phyloP scores from a whole-genome alignment of 352 stramenopile genomes.

The Achlya hypogyna region DNA sequence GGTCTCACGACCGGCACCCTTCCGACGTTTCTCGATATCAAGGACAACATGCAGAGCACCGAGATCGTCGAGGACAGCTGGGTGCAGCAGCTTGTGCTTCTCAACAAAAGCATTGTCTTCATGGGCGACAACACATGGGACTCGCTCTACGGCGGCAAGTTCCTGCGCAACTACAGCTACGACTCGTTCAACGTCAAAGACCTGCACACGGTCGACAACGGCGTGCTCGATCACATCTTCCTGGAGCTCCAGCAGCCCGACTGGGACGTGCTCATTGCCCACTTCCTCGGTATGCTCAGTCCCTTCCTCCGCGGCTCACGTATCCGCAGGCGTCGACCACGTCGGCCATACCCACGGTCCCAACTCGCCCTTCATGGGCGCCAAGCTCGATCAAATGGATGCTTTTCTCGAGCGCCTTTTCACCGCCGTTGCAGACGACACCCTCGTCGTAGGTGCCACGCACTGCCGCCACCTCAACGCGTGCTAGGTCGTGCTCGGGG shows the following conservation, averaged over 20 bases:
- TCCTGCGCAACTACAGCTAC: slow-evolving; percentile 90
- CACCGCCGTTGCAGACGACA: slow-evolving; percentile 39
- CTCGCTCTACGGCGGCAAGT: slow-evolving; percentile 86
- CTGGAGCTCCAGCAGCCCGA: slow-evolving; percentile 44
- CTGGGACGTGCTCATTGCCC: slow-evolving; percentile 78
- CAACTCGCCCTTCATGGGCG: slow-evolving; percentile 88
- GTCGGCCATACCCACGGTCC: slow-evolving; percentile 96
- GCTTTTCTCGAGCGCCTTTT: slow-evolving; percentile 69
- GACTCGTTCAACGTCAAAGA: slow-evolving; percentile 98
- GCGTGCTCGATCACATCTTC: slow-evolving; percentile 69
- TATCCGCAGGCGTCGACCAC: slow-evolving; percentile 94
- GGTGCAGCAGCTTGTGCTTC: slow-evolving; percentile 68
- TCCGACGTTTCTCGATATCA: slow-evolving; percentile 97
- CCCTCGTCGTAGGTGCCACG: slow-evolving; percentile 22
- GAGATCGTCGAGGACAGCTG: slow-evolving; percentile 95
- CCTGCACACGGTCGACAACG: slow-evolving; percentile 96
- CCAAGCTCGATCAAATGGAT: slow-evolving; percentile 96
- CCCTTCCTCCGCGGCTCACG: not conserved
- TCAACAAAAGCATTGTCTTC: slow-evolving; percentile 84
- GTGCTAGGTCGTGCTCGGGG: slow-evolving; percentile 91
- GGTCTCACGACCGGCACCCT: slow-evolving; percentile 95
- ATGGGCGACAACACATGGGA: slow-evolving; percentile 99
- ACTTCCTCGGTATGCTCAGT: slow-evolving; percentile 39
- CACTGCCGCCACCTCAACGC: not conserved
- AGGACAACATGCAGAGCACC: slow-evolving; percentile 86